phyloP scores from a whole-genome alignment of 106 monocot genomes.

The Dendrobium nobile region DNA sequence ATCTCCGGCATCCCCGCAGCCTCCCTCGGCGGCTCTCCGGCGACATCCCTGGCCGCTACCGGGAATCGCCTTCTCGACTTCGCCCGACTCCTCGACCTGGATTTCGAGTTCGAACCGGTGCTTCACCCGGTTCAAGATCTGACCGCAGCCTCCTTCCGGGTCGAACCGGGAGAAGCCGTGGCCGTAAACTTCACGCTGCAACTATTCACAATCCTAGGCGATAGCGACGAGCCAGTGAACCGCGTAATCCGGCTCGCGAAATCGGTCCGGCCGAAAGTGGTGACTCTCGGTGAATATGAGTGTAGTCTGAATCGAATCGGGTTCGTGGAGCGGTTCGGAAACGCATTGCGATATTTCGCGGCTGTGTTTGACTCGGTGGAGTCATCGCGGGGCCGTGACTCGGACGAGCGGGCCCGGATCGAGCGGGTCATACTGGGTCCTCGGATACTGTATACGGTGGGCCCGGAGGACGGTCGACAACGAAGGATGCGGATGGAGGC shows the following conservation, averaged over 20 bases:
- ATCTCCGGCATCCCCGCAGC: constrained; percentile 84
- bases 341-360: constrained; percentile 58
- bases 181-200: constrained; percentile 95
- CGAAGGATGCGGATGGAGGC: constrained; percentile 57
- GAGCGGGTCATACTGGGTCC: constrained; percentile 65
- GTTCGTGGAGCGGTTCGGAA: constrained; percentile 53
- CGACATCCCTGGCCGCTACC: constrained; percentile 50
- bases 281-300: constrained; percentile 88
- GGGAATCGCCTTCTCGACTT: constrained; percentile 63
- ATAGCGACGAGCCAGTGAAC: constrained; percentile 27
- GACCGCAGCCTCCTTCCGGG: constrained; percentile 25
- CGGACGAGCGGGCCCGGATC: constrained; percentile 44
- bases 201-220: constrained; percentile 55
- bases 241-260: constrained; percentile 43
- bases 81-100: constrained; percentile 59
- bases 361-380: constrained; percentile 84
- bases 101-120: constrained; percentile 80
- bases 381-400: constrained; percentile 51
- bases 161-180: constrained; percentile 59
- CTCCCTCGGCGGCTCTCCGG: constrained; percentile 28
- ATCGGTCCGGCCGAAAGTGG: constrained; percentile 59
- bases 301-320: constrained; percentile 33
- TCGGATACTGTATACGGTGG: constrained; percentile 43
- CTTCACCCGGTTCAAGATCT: constrained; percentile 52
- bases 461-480: constrained; percentile 21